Evolutionary conservation across 768 basidiomycete genomes (phyloP), one percentile per base, ranked within the genome.

Genomic region (Auriscalpium vulgare): DNA sequence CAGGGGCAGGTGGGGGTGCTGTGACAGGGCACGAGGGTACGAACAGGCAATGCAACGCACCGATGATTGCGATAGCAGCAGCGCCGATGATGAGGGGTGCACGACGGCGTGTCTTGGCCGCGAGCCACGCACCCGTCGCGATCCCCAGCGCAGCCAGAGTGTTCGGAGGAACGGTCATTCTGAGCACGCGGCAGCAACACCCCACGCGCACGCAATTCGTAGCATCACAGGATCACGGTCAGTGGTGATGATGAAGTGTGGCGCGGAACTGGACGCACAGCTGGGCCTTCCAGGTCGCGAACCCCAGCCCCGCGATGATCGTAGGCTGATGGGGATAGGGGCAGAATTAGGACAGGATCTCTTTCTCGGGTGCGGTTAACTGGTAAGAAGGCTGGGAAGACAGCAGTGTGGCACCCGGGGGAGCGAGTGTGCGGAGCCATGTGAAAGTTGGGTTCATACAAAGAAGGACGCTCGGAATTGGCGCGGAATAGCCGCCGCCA

Each of bases 161-260:
- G 53, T 84, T 79, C 4, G 84, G 83, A n/a, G 82, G 82, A 0
- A 83, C 74, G 0, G 80, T 80, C 74, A 84, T 72, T 51, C 80
- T 81, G 54, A 58, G 16, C 21, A 35, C 6, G 17, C 10, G 1
- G 21, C 45, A 55, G 11, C 21, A 21, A 21, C 3, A 21, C 21
- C 21, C 21, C 4, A 16, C 9, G 40, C 17, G 63, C 19, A 29
- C 48, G 7, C 17, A 1, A 40, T 29, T 29, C 7, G 4, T 29
- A 4, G 29, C 29, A 29, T 7, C 29, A 29, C 29, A 29, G 29
- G 5, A 29, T 2, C 29, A 29, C 29, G 4, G 29, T 29, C 29
- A 29, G 29, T 29, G 29, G 29, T 29, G 29, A 29, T 29, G 29
- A 29, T 29, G 29, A 29, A 29, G 29, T 29, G 23, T n/a, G 29